Evolutionary conservation across 805 yeast species (phyloP), one percentile per base, ranked within the genome.

Genomic region (Nakazawaea ernobii): DNA sequence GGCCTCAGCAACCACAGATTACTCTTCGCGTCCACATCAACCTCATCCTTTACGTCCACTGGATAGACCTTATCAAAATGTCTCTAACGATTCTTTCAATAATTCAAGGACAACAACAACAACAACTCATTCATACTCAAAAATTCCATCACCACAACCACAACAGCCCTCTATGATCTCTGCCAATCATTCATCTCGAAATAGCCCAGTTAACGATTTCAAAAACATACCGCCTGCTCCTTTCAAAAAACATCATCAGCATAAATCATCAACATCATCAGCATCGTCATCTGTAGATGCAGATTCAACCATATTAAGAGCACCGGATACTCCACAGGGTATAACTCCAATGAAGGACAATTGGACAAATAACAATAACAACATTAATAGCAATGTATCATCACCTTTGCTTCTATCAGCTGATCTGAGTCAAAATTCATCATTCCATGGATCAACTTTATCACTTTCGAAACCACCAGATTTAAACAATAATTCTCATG

Each of bases 261-360:
- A 13, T n/a, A 8, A 14, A 15, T 15, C 24, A 14, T 24, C 27
- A 36, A 24, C 39, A 15, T 8, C 38, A 9, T 38, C 27, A 36
- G 6, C 39, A 15, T 8, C 38, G 4, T 38, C 47, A 7, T 14
- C 30, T 8, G 29, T n/a, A 27, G 35, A 13, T 20, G 24, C 24
- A n/a, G 14, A 2, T 27, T 14, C 30, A 11, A 9, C 26, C 20
- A 42, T n/a, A n/a, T 20, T 35, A 13, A 32, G 13, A 13, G 49
- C 44, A 11, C 45, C 49, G 6, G 49, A 41, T 41, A 40, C 49
- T 4, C 45, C 49, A 17, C 20, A 28, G 11, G 48, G 48, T 9
- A 33, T 45, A 26, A 8, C 10, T 8, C 14, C 43, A 29, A 9
- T 14, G 10, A 30, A 39, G 27, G 27, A 29, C 10, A 37, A 37